These are phyloP conservation scores for Spathaspora boniae DNA, from an alignment of 805 yeast genomes.

Conservation along the genomic window DNA sequence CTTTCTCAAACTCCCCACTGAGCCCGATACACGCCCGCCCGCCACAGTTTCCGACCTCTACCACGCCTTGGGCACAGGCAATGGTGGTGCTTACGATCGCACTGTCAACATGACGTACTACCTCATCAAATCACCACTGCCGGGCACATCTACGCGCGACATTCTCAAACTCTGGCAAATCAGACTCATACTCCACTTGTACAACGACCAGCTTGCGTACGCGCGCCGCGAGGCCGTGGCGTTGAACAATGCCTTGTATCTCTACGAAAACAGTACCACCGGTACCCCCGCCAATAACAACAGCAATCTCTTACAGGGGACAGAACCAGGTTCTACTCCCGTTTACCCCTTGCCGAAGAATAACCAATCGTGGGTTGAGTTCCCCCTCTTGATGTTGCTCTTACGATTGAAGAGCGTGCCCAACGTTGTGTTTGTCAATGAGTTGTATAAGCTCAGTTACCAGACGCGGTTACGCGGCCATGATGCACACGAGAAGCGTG, in stretches of 20 bases:
- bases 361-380: constrained; percentile 24
- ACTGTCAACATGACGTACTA: constrained; percentile 15
- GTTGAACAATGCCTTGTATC: constrained; percentile 33
- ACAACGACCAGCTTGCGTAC: constrained; percentile 23
- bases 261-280: constrained; percentile 23
- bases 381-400: constrained; percentile 28
- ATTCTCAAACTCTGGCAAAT: constrained; percentile 30
- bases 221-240: constrained; percentile 38
- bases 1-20: constrained; percentile 15
- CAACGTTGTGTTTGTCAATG: constrained; percentile 39
- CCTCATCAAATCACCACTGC: constrained; percentile 11
- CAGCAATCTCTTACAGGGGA: too few species aligned
- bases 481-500: constrained; percentile 1
- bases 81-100: constrained; percentile 5
- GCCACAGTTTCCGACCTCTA: background rate
- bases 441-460: constrained; percentile 40
- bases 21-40: background rate
- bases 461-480: constrained; percentile 26
- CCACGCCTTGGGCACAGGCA: background rate
- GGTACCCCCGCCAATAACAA: constrained; percentile 2
- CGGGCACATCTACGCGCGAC: constrained; percentile 1
- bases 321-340: constrained; percentile 13
- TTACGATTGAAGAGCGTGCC: constrained; percentile 43
- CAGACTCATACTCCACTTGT: constrained; percentile 28
- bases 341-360: constrained; percentile 37